A percentile compares a stretch with the other conserved stretches of the same genome.
phyloP scores from a whole-genome alignment of 257 asterid genomes.

The Ligustrum vulgare region DNA sequence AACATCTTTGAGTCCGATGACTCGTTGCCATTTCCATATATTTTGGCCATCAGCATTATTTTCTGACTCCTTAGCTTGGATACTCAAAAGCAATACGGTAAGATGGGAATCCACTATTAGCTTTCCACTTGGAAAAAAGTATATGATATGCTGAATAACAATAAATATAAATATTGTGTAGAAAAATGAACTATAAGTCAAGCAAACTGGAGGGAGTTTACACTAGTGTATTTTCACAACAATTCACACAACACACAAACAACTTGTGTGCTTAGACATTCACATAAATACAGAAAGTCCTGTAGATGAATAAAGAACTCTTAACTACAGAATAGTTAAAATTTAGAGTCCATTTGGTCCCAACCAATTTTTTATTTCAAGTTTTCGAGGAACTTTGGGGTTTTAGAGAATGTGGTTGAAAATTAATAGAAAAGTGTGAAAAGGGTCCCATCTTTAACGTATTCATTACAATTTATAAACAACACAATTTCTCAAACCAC shows the following conservation, averaged over 20 bases:
- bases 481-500: too few species aligned
- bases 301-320: constrained; percentile 2
- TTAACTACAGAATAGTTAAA: constrained; percentile 11
- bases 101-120: background rate
- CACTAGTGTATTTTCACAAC: constrained; percentile 7
- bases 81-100: constrained; percentile 10
- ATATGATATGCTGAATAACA: background rate
- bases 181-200: constrained; percentile 8
- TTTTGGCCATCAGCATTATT: constrained; percentile 5
- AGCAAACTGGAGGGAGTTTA: constrained; percentile 10
- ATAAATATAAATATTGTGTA: background rate
- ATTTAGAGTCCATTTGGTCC: background rate
- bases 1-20: constrained; percentile 7
- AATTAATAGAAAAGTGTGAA: too few species aligned
- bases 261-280: background rate
- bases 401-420: too few species aligned
- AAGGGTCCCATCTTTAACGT: too few species aligned
- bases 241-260: constrained; percentile 8
- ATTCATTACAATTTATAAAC: too few species aligned
- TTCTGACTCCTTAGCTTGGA: background rate
- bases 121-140: background rate
- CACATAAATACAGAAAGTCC: background rate
- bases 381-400: too few species aligned
- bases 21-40: background rate
- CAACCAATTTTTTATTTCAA: too few species aligned